Conservation (phyloP, 2,329 filamentous ascomycete species). For the Penicillium hesseltinei region DNA sequence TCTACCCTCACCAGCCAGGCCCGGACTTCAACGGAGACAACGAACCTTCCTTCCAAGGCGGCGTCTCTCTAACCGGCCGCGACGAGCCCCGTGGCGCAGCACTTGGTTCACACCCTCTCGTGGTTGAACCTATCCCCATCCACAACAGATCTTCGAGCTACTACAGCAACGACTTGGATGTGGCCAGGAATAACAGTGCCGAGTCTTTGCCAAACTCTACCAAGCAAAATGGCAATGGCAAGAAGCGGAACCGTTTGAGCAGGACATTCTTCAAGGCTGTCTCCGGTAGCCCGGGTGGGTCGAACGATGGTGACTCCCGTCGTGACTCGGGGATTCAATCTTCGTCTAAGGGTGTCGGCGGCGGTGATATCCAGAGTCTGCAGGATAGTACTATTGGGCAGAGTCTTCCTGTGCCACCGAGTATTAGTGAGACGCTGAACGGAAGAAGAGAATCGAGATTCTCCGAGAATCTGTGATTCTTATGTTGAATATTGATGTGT, state of each 20-base stretch:
- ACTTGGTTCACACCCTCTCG: slow-evolving; percentile 35
- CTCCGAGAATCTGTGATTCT: slow-evolving; percentile 37
- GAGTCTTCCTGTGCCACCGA: slow-evolving; percentile 30
- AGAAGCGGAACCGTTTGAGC: slow-evolving; percentile 27
- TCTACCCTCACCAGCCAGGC: slow-evolving; percentile 25
- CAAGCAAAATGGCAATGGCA: slow-evolving; percentile 17
- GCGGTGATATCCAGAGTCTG: slow-evolving; percentile 25
- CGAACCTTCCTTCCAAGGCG: slow-evolving; percentile 21
- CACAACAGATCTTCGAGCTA: slow-evolving; percentile 16
- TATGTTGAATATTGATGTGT: slow-evolving; percentile 10
- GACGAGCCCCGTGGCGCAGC: slow-evolving; percentile 23
- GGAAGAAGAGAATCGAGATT: slow-evolving; percentile 37
- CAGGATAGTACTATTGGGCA: slow-evolving; percentile 33
- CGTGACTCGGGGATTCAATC: slow-evolving; percentile 8
- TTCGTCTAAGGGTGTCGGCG: slow-evolving; percentile 9
- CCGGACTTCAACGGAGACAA: slow-evolving; percentile 19
- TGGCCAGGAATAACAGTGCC: slow-evolving; percentile 15
- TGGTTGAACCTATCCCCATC: slow-evolving; percentile 22
- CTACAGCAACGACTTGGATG: slow-evolving; percentile 15
- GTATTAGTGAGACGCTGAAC: slow-evolving; percentile 27
- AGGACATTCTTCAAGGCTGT: slow-evolving; percentile 29
- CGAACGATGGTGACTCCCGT: slow-evolving; percentile 15
- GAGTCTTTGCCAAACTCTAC: slow-evolving; percentile 10
- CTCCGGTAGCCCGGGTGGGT: slow-evolving; percentile 21
- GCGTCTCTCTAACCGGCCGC: slow-evolving; percentile 19